Evolutionary conservation across 108 stramenopile species (phyloP), one percentile per base, ranked within the genome.

Genomic region (Skeletonema tropicum): DNA sequence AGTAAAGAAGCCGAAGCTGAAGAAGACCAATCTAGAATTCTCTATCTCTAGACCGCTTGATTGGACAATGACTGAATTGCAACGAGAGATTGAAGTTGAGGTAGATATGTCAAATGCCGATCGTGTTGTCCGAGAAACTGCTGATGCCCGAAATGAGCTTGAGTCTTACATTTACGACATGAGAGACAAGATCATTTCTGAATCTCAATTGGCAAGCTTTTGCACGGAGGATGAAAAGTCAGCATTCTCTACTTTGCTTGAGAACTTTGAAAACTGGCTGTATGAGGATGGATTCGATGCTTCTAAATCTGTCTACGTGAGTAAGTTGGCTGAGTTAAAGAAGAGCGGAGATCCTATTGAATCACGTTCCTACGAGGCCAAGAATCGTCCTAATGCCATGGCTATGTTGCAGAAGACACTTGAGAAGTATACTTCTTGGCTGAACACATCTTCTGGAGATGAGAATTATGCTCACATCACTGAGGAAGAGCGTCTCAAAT

Each of bases 211-310:
- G 62, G 89, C 77, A 12, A 57, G 77, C 13, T 99, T 88, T 79
- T 86, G 81, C 62, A 93, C 96, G 21, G 87, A 93, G n/a, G 87
- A 77, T 61, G 98, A 97, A 85, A 90, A 88, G 84, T 75, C 74
- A 14, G 64, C 76, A 13, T 95, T 98, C 73, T 67, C 73, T 19
- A 69, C 74, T 23, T 66, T 79, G 48, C 83, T 98, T 19, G 88
- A 93, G 39, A 90, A 72, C 2, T 86, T 85, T 36, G 99, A 99
- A 71, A 97, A 97, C 75, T 99, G 99, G 99, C 73, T 99, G 57
- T 99, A 98, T 80, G 94, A 95, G 76, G 98, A 98, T 79, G 99
- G 99, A 64, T 99, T 96, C 74, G 98, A 99, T 75, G 96, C 95
- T 17, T 88, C 88, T 57, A 98, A 98, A 85, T 90, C 90, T 12